Conservation (phyloP, 305 asterid species). For the Fraxinus floribunda region DNA sequence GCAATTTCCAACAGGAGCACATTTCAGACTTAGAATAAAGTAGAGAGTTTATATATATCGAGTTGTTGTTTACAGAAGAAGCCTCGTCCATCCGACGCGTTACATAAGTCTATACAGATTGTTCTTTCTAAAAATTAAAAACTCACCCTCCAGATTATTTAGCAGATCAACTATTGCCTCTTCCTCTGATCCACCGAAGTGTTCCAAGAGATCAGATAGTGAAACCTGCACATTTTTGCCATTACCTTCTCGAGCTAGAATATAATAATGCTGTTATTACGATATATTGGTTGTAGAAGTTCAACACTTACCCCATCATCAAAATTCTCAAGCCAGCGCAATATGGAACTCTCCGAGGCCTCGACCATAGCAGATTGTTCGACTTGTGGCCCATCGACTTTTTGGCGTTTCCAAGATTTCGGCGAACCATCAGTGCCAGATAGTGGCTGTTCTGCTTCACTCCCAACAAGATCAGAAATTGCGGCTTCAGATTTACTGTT, state of each 20-base stretch:
- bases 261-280: not conserved
- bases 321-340: conserved; percentile 56
- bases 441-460: conserved; percentile 18
- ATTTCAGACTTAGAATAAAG: not conserved
- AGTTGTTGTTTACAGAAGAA: not conserved
- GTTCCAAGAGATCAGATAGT: conserved; percentile 52
- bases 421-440: conserved; percentile 29
- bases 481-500: conserved; percentile 19
- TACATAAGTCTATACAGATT: conserved; percentile 58
- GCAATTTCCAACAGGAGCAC: not conserved
- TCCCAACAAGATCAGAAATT: conserved; percentile 18
- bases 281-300: not conserved
- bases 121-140: conserved; percentile 62
- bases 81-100: conserved; percentile 14
- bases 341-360: conserved; percentile 57
- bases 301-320: conserved; percentile 62
- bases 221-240: conserved; percentile 48
- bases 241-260: conserved; percentile 1
- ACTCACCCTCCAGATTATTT: conserved; percentile 65
- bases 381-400: conserved; percentile 38
- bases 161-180: conserved; percentile 51
- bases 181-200: conserved; percentile 64
- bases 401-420: conserved; percentile 55
- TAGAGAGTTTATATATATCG: not conserved
- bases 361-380: conserved; percentile 26